phyloP scores from a whole-genome alignment of 1,284 basidiomycete species.

The Cryptococcus deneoformans region DNA sequence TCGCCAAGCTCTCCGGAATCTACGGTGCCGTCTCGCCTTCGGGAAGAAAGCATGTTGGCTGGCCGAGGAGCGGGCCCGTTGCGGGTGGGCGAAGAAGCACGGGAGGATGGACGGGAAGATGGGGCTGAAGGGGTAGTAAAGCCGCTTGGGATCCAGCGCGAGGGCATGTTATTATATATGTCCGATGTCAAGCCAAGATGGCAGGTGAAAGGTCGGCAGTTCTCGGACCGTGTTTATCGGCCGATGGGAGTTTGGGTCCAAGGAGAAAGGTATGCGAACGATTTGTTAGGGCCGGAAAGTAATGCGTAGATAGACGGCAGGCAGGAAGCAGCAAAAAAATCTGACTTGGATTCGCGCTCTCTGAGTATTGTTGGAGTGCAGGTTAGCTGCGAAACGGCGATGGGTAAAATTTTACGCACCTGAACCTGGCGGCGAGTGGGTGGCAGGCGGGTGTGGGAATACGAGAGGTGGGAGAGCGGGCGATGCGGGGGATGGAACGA shows the following conservation, averaged over 20 bases:
- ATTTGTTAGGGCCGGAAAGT: constrained; percentile 47
- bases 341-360: too few species aligned
- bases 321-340: too few species aligned
- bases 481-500: too few species aligned
- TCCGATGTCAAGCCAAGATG: not conserved
- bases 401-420: too few species aligned
- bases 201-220: not conserved
- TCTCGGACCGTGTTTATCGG: not conserved
- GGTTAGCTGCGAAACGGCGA: too few species aligned
- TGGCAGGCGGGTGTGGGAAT: too few species aligned
- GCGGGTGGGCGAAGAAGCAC: constrained; percentile 27
- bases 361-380: too few species aligned
- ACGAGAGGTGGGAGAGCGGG: too few species aligned
- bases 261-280: constrained; percentile 13
- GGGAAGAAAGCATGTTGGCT: constrained; percentile 8
- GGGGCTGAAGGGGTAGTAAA: constrained; percentile 6
- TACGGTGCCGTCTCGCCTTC: constrained; percentile 2
- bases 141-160: constrained; percentile 6
- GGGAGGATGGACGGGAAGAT: constrained; percentile 10
- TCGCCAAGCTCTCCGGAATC: constrained; percentile 22
- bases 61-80: constrained; percentile 12
- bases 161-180: constrained; percentile 7
- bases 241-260: too few species aligned
- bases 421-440: too few species aligned
- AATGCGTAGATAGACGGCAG: constrained; percentile 1